Conservation (phyloP, 1,284 basidiomycete species). For the Stygiomarasmius scandens region DNA sequence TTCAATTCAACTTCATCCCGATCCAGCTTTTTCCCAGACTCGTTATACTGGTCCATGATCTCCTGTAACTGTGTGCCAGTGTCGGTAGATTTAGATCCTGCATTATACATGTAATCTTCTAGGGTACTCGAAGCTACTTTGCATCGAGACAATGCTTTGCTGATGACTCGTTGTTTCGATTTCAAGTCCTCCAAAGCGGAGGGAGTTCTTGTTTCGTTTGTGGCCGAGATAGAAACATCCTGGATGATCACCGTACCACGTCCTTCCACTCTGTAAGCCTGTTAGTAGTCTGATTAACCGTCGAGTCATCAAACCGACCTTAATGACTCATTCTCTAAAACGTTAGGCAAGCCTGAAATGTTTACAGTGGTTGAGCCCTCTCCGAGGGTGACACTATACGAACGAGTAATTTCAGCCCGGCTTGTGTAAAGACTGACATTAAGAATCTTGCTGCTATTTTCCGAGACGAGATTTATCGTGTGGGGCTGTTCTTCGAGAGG, state of each 20-base stretch:
- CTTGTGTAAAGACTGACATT: slow-evolving; percentile 30
- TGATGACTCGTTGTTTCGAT: background rate
- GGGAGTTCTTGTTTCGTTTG: slow-evolving; percentile 17
- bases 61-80: too few relatives aligned
- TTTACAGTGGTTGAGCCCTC: slow-evolving; percentile 30
- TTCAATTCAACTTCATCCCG: slow-evolving; percentile 13
- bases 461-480: slow-evolving; percentile 20
- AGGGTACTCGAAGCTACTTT: too few relatives aligned
- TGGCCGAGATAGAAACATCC: slow-evolving; percentile 29
- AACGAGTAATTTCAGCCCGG: slow-evolving; percentile 32
- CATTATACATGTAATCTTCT: too few relatives aligned
- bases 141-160: slow-evolving; percentile 12
- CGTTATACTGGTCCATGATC: too few relatives aligned
- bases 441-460: slow-evolving; percentile 27
- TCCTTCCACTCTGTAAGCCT: slow-evolving; percentile 41
- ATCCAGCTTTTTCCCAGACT: slow-evolving; percentile 19
- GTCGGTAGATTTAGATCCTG: background rate
- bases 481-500: background rate
- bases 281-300: too few relatives aligned
- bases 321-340: slow-evolving; percentile 27
- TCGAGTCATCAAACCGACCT: slow-evolving; percentile 28
- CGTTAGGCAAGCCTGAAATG: slow-evolving; percentile 27
- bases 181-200: slow-evolving; percentile 24
- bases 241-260: slow-evolving; percentile 38
- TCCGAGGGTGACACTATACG: slow-evolving; percentile 26